Base-by-base conservation (phyloP, 441 rosid species). In the Croton setiger region DNA sequence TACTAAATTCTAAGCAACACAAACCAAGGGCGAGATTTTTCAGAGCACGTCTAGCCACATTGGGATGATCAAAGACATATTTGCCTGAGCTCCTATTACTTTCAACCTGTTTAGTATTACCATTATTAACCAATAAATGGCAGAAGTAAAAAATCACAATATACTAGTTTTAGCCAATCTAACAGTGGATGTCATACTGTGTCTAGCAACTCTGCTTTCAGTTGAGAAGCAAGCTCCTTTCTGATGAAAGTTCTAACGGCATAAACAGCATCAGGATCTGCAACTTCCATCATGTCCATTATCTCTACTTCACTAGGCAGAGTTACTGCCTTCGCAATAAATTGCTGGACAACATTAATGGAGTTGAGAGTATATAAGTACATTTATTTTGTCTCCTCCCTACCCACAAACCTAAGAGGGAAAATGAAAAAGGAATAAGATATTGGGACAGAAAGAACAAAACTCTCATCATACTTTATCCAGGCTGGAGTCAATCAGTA, bases 201-300 rank as follows among this genome's bases (percentile, higher is more conserved):
- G 79, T 71, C 83, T 33, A 92, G 74, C 60, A 95, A 78, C 80
- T 90, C 91, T 14, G 88, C 66, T 85, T 87, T 89, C 72, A 95
- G 84, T 77, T 90, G 93, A 66, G 88, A 81, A 37, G 99, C 99
- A 79, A 95, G 90, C 77, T 89, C 93, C 79, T 90, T 89, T 85
- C 85, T 81, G 73, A 90, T 83, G 74, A 92, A 95, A 64, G 75
- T 76, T 68, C 97, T 83, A 79, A 95, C 98, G 56, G 93, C 87
- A 77, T 92, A 95, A 67, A 92, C 99, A 59, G 95, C 96, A 85
- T 89, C 98, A 56, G 99, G 98, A 74, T 95, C 99, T 11, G 99
- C 99, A 78, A 95, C 89, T 0, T 80, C 80, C 96, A 95, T 90
- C 91, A 95, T 75, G 82, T 95, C 98, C 99, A 95, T 95, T 61